Evolutionary conservation across 2,329 filamentous ascomycete species (phyloP), one percentile per base, ranked within the genome.

Genomic region (Colletotrichum siamense): DNA sequence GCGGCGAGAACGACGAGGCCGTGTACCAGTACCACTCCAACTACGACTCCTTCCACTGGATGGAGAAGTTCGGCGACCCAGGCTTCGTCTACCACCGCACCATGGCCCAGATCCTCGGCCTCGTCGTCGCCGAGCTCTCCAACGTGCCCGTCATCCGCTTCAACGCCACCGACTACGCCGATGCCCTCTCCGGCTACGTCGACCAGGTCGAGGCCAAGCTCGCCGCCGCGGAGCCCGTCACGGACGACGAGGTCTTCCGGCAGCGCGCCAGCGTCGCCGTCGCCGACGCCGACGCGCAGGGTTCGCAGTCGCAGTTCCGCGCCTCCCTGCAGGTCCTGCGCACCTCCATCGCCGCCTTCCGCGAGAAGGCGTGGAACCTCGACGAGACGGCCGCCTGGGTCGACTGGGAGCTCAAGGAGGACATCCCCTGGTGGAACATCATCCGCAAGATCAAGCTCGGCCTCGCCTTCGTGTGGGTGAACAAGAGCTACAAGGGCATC

Each of bases 41-140:
- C 87, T 98, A 98, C 84, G 96, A 98, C 83, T 95, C 93, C 81
- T 97, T 96, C 84, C 88, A 94, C 84, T 98, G 96, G 96, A 98
- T 98, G 95, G 90, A 93, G 71, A 91, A 90, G 28, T 97, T 91
- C 78, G 95, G 95, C 57, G 96, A 98, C 80, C 89, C 89, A 3
- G 90, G 88, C 26, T 93, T 92, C 73, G 86, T 89, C 62, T 95
- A 95, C 81, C 94, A 95, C 83, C 83, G 88, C 77, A 88, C 93
- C 64, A 91, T 93, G 86, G 89, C 94, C 4, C 93, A 94, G 82
- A 83, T 96, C 15, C 88, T 94, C 61, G 91, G 90, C 22, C 82
- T 95, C 57, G 85, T 93, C 26, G 87, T 92, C 1, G 91, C 92
- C 6, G 90, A 91, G 77, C 86, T 95, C 15, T 86, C 89, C 10